These are phyloP conservation scores for Colletotrichum simmondsii DNA, from an alignment of 2,329 filamentous ascomycete species.

Conservation along the genomic window DNA sequence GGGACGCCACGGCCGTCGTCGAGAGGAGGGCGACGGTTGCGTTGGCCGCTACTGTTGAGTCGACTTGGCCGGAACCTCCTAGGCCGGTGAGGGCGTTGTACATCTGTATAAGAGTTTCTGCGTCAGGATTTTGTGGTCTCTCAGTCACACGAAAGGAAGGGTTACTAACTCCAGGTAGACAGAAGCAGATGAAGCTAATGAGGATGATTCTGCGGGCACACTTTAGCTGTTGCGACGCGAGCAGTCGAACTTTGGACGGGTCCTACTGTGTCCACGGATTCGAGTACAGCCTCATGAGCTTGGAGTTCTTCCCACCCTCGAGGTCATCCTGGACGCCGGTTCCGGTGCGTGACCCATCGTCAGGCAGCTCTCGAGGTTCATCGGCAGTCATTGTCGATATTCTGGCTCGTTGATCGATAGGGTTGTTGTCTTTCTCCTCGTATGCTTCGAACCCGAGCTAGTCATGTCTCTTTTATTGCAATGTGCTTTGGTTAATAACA, in stretches of 20 bases:
- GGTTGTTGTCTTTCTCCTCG: not conserved
- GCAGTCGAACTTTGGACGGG: not conserved
- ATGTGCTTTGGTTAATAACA: not conserved
- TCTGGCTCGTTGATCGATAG: not conserved
- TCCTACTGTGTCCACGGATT: conserved; percentile 55
- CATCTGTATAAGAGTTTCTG: conserved; percentile 46
- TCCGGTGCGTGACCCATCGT: not conserved
- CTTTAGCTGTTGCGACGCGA: conserved; percentile 1
- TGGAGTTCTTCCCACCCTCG: conserved; percentile 25
- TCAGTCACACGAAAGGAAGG: too few species aligned
- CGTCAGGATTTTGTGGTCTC: not conserved
- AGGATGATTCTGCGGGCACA: conserved; percentile 46
- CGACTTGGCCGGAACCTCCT: conserved; percentile 57
- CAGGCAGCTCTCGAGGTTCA: not conserved
- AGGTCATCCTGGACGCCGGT: not conserved
- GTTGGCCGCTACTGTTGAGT: conserved; percentile 56
- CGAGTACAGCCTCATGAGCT: conserved; percentile 46
- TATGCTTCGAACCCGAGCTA: not conserved
- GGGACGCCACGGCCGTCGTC: conserved; percentile 53
- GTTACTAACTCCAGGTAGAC: conserved; percentile 53
- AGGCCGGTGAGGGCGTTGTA: conserved; percentile 58
- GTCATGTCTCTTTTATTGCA: not conserved
- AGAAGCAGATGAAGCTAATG: conserved; percentile 61
- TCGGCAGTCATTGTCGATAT: conserved; percentile 1
- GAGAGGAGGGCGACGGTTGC: conserved; percentile 56